Percentiles rank a stretch among this genome's conserved stretches.
Conservation (phyloP, 208 protist species). For the Leishmania braziliensis region DNA sequence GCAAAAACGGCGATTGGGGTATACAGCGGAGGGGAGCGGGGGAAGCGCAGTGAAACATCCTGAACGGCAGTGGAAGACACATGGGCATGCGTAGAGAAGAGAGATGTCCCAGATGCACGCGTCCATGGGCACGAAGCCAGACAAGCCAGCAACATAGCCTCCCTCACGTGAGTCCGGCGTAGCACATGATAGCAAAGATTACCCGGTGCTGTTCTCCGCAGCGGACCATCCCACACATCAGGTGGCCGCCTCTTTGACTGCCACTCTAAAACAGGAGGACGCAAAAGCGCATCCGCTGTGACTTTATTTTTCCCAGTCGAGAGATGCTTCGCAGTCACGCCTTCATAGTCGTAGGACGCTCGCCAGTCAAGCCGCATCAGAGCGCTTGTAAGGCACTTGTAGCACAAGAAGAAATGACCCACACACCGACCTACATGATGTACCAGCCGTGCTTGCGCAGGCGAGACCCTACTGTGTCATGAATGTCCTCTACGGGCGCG, state of each 20-base stretch:
- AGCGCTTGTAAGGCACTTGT: constrained; percentile 1
- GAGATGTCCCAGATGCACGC: not conserved
- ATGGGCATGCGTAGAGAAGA: not conserved
- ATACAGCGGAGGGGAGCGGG: not conserved
- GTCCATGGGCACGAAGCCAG: not conserved
- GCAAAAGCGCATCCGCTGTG: not conserved
- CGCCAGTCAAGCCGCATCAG: not conserved
- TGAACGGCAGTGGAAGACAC: not conserved
- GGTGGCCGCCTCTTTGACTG: not conserved
- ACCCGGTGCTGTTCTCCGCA: not conserved
- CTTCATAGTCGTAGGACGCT: not conserved
- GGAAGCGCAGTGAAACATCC: not conserved
- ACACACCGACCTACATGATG: constrained; percentile 8
- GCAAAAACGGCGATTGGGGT: not conserved
- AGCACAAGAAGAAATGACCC: not conserved
- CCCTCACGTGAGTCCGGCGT: not conserved
- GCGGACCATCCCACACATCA: not conserved
- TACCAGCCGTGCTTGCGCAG: constrained; percentile 31
- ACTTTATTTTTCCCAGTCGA: not conserved
- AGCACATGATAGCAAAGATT: not conserved
- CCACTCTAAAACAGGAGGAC: not conserved
- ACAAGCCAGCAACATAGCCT: not conserved
- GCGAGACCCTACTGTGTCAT: constrained; percentile 20
- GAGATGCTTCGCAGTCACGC: not conserved
- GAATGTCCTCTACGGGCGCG: not conserved